These are phyloP conservation scores for Penicillium bovifimosum DNA, from an alignment of 495 filamentous ascomycete species.

Conservation along the genomic window DNA sequence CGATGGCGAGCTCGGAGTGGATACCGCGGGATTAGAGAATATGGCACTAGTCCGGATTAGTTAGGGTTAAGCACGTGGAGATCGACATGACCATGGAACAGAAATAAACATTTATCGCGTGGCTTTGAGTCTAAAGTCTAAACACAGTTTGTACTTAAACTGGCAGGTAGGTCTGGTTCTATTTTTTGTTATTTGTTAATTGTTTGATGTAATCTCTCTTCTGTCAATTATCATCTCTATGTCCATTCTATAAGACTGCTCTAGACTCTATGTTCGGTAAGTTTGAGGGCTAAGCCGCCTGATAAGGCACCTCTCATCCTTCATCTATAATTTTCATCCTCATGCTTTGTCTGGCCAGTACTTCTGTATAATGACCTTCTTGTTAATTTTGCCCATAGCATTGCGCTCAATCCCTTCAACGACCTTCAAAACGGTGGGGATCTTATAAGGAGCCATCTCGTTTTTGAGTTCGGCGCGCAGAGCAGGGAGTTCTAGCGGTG, in stretches of 20 bases:
- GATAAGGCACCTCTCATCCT: not conserved
- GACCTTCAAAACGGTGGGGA: constrained; percentile 39
- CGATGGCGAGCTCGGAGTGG: constrained; percentile 8
- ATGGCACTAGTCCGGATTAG: no score
- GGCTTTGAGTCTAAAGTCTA: no score
- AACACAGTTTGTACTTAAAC: no score
- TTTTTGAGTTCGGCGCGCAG: constrained; percentile 36
- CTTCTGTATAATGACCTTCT: constrained; percentile 40
- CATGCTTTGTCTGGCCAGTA: constrained; percentile 37
- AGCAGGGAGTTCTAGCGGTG: constrained; percentile 29
- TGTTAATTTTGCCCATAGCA: constrained; percentile 47
- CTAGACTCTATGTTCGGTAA: not conserved
- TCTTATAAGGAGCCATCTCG: constrained; percentile 46
- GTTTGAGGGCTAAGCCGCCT: not conserved
- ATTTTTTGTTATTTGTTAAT: not conserved
- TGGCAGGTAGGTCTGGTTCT: not conserved
- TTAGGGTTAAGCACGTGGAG: no score
- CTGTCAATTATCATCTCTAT: not conserved
- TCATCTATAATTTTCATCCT: not conserved
- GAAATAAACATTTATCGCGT: no score
- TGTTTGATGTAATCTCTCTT: not conserved
- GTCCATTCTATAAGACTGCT: not conserved
- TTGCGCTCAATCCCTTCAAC: constrained; percentile 45
- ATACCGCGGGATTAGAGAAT: no score
- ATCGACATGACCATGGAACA: no score